phyloP scores from a whole-genome alignment of 805 yeast genomes.

The Hanseniaspora occidentalis region DNA sequence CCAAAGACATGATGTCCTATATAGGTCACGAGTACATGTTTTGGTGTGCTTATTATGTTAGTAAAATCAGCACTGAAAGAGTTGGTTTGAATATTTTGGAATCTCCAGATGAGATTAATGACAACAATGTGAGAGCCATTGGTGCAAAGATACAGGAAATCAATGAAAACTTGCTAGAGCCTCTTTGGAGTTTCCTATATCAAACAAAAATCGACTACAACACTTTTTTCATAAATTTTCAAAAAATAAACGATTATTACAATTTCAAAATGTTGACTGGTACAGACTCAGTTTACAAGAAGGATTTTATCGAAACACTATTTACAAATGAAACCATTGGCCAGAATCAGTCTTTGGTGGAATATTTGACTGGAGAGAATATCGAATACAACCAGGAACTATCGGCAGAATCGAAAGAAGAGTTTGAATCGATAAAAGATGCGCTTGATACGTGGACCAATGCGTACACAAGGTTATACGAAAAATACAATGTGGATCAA shows the following conservation, averaged over 20 bases:
- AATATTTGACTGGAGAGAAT: conserved; percentile 3
- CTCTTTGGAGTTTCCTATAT: conserved; percentile 48
- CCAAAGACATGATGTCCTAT: conserved; percentile 47
- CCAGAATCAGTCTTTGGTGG: conserved; percentile 13
- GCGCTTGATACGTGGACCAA: conserved; percentile 20
- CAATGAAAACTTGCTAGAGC: conserved; percentile 32
- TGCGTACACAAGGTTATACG: conserved; percentile 25
- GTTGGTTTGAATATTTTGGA: conserved; percentile 46
- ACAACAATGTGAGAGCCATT: background rate
- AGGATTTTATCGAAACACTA: conserved; percentile 22
- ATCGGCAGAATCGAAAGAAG: conserved; percentile 12
- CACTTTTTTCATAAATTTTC: conserved; percentile 58
- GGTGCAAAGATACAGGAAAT: conserved; percentile 12
- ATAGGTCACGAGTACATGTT: conserved; percentile 57
- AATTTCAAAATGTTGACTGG: conserved; percentile 13
- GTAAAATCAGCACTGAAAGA: conserved; percentile 45
- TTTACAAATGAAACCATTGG: conserved; percentile 9
- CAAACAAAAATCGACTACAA: conserved; percentile 66
- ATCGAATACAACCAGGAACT: conserved; percentile 7
- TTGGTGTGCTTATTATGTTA: conserved; percentile 46
- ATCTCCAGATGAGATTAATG: conserved; percentile 5
- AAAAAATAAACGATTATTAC: conserved; percentile 31
- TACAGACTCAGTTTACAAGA: too few relatives aligned
- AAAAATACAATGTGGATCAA: conserved; percentile 28
- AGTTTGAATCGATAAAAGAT: conserved; percentile 9